Conservation (phyloP, 352 stramenopile species). For the Globisporangium barbulae region DNA sequence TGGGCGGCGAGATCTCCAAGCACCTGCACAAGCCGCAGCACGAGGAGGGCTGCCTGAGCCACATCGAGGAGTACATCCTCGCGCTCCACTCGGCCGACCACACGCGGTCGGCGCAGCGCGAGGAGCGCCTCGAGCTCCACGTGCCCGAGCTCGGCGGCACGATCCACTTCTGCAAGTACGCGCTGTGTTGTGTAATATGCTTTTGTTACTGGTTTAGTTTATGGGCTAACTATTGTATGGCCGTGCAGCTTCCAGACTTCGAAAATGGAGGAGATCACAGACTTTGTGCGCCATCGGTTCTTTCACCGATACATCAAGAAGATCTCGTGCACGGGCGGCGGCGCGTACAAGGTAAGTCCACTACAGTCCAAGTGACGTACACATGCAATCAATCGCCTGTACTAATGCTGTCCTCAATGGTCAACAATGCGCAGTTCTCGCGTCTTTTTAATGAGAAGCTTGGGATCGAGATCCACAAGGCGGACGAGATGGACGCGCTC, state of each 20-base stretch:
- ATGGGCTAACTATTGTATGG: background rate
- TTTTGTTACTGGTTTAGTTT: background rate
- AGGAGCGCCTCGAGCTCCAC: constrained; percentile 61
- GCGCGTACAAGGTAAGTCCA: constrained; percentile 90
- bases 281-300: constrained; percentile 66
- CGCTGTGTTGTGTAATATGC: background rate
- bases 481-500: constrained; percentile 96
- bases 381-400: background rate
- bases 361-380: background rate
- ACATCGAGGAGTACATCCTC: constrained; percentile 58
- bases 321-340: constrained; percentile 90
- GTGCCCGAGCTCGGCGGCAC: constrained; percentile 84
- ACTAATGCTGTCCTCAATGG: constrained; percentile 1
- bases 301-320: constrained; percentile 92
- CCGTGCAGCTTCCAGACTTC: constrained; percentile 53
- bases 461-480: constrained; percentile 91
- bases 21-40: constrained; percentile 22
- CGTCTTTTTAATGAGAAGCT: constrained; percentile 88
- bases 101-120: constrained; percentile 36
- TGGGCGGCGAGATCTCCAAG: constrained; percentile 22
- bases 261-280: constrained; percentile 68
- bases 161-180: constrained; percentile 92
- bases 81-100: constrained; percentile 36
- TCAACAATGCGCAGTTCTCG: constrained; percentile 37
- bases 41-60: constrained; percentile 41